A percentile compares a stretch with the other conserved stretches of the same genome.
These are phyloP conservation scores for Mayamaea pseudoterrestris DNA, from an alignment of 108 stramenopile species.

Conservation along the genomic window DNA sequence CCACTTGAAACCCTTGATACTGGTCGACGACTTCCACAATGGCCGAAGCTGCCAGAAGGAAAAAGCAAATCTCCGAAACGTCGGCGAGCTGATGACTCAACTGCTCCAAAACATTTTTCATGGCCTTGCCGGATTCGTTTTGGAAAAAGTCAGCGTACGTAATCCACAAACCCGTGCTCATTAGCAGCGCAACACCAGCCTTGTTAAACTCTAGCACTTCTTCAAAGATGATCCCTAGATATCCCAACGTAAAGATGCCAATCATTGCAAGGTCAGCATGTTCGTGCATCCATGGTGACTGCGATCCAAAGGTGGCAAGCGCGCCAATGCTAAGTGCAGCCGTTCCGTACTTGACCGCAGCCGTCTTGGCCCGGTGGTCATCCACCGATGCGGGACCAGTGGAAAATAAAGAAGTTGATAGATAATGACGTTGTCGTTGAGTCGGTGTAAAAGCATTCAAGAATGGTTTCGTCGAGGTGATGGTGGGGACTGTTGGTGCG, in stretches of 20 bases:
- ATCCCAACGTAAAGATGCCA: conserved; percentile 81
- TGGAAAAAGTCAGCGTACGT: conserved; percentile 82
- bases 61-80: conserved; percentile 91
- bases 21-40: conserved; percentile 93
- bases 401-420: no score
- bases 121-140: conserved; percentile 40
- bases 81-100: conserved; percentile 84
- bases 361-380: conserved; percentile 59
- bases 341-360: conserved; percentile 54
- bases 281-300: conserved; percentile 63
- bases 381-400: no score
- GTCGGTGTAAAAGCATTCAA: no score
- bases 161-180: conserved; percentile 89
- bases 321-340: conserved; percentile 22
- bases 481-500: no score
- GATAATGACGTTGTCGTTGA: no score
- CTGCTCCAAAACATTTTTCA: conserved; percentile 51
- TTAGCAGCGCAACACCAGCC: conserved; percentile 82
- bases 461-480: no score
- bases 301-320: conserved; percentile 45
- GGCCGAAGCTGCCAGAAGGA: conserved; percentile 84
- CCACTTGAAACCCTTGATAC: conserved; percentile 92
- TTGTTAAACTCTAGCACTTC: conserved; percentile 91
- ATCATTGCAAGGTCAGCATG: conserved; percentile 75
- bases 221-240: conserved; percentile 90